Conservation (phyloP, 768 basidiomycete species). For the Hypholoma fasciculare region DNA sequence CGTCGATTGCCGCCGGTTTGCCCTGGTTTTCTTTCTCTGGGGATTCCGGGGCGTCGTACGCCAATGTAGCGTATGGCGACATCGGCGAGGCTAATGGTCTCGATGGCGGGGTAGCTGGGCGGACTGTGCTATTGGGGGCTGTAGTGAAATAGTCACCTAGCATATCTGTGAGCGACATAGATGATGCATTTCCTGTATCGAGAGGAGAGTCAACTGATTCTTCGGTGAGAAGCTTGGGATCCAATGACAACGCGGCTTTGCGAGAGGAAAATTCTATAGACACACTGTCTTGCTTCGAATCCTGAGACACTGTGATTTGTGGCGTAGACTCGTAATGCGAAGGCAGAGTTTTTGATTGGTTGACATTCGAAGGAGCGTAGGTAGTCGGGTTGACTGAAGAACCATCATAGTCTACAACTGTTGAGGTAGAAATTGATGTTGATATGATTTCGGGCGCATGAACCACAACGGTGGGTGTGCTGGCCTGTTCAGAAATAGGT, state of each 20-base stretch:
- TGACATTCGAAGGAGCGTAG: neutral
- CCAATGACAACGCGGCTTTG: slow-evolving; percentile 7
- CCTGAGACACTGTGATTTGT: too few species aligned
- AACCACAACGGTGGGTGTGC: neutral
- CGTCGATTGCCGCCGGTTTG: slow-evolving; percentile 11
- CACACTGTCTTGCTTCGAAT: neutral
- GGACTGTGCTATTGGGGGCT: neutral
- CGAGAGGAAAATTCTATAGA: neutral
- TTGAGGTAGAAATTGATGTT: too few species aligned
- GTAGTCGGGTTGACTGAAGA: neutral
- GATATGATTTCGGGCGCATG: neutral
- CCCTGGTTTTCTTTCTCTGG: neutral
- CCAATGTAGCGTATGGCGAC: slow-evolving; percentile 18
- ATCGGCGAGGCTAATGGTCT: slow-evolving; percentile 4
- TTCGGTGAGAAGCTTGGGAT: slow-evolving; percentile 1
- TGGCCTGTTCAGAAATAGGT: too few species aligned
- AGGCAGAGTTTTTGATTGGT: neutral
- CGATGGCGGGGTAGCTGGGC: slow-evolving; percentile 8
- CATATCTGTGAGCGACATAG: slow-evolving; percentile 13
- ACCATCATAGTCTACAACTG: neutral
- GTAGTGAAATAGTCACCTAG: slow-evolving; percentile 14
- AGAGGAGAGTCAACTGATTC: neutral
- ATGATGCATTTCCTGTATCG: slow-evolving; percentile 1
- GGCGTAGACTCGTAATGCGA: neutral
- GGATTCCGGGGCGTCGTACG: slow-evolving; percentile 19